phyloP scores from a whole-genome alignment of 805 yeast species.

The Metschnikowia dekortorum region DNA sequence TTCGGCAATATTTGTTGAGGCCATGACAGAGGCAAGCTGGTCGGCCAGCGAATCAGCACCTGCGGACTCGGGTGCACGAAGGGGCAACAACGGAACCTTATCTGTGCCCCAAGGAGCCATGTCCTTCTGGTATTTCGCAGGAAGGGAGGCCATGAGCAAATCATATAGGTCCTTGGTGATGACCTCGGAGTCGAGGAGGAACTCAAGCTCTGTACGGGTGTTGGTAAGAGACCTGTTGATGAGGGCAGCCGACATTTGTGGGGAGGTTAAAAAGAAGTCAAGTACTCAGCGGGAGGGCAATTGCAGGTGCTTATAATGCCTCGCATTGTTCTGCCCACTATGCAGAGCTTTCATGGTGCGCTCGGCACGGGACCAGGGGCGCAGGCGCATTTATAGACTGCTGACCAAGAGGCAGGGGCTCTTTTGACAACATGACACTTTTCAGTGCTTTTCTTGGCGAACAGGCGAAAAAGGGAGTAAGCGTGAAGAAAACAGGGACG shows the following conservation, averaged over 20 bases:
- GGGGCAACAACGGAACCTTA: conserved; percentile 15
- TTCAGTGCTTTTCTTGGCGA: too few species aligned
- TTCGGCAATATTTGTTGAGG: conserved; percentile 1
- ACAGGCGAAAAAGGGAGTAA: too few species aligned
- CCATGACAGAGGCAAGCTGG: conserved; percentile 5
- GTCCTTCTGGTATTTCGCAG: conserved; percentile 52
- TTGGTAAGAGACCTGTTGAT: conserved; percentile 77
- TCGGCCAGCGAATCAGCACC: background rate
- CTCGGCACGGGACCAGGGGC: background rate
- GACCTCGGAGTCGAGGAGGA: conserved; percentile 69
- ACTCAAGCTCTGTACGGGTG: conserved; percentile 74
- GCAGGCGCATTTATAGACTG: too few species aligned
- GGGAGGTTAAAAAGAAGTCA: background rate
- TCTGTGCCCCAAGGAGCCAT: conserved; percentile 45
- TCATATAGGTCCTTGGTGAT: conserved; percentile 54
- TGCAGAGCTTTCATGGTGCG: background rate
- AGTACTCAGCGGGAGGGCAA: background rate
- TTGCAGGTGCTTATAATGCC: background rate
- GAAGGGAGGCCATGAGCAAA: conserved; percentile 49
- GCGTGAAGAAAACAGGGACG: too few species aligned
- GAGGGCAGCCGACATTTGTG: conserved; percentile 46
- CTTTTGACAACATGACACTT: too few species aligned
- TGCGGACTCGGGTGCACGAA: background rate
- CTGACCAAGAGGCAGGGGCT: too few species aligned
- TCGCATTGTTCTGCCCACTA: conserved; percentile 2